Percentiles rank a stretch among this genome's conserved stretches.
phyloP scores from a whole-genome alignment of 768 basidiomycete species.

The Pleurotus citrinopileatus region DNA sequence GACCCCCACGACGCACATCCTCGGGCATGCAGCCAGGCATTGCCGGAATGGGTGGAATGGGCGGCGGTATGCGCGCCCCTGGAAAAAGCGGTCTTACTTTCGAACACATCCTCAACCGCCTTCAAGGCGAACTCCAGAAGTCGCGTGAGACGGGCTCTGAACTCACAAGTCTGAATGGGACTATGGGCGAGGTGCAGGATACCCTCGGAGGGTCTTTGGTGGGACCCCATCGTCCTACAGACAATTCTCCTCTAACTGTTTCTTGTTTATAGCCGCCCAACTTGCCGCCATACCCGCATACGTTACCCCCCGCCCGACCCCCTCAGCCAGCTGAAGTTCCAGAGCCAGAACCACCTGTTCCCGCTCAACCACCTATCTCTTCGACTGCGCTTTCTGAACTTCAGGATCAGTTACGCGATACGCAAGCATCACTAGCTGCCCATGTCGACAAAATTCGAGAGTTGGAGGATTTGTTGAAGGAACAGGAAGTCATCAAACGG shows the following conservation, averaged over 20 bases:
- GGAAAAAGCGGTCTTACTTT: slow-evolving; percentile 82
- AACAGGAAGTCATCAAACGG: slow-evolving; percentile 80
- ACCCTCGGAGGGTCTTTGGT: slow-evolving; percentile 84
- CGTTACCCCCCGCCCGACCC: slow-evolving; percentile 64
- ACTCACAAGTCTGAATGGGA: slow-evolving; percentile 67
- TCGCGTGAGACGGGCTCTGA: slow-evolving; percentile 91
- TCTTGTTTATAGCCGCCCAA: slow-evolving; percentile 47
- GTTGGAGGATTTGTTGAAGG: slow-evolving; percentile 75
- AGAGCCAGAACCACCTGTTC: slow-evolving; percentile 22
- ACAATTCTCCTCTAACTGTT: neutral
- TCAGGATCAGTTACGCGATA: slow-evolving; percentile 81
- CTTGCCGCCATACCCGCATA: slow-evolving; percentile 60
- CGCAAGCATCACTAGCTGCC: slow-evolving; percentile 69
- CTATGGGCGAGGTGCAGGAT: slow-evolving; percentile 91
- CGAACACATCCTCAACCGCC: slow-evolving; percentile 83
- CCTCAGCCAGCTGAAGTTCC: slow-evolving; percentile 25
- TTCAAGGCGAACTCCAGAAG: slow-evolving; percentile 94
- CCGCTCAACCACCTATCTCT: slow-evolving; percentile 17
- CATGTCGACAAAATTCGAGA: slow-evolving; percentile 83
- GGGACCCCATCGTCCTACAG: slow-evolving; percentile 23
- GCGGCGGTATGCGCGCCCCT: slow-evolving; percentile 64
- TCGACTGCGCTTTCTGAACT: slow-evolving; percentile 50
- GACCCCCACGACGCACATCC: slow-evolving; percentile 16
- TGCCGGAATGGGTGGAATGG: slow-evolving; percentile 75
- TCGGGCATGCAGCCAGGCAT: slow-evolving; percentile 38